Conservation (phyloP, 352 stramenopile species). For the Phytophthora hybrid region DNA sequence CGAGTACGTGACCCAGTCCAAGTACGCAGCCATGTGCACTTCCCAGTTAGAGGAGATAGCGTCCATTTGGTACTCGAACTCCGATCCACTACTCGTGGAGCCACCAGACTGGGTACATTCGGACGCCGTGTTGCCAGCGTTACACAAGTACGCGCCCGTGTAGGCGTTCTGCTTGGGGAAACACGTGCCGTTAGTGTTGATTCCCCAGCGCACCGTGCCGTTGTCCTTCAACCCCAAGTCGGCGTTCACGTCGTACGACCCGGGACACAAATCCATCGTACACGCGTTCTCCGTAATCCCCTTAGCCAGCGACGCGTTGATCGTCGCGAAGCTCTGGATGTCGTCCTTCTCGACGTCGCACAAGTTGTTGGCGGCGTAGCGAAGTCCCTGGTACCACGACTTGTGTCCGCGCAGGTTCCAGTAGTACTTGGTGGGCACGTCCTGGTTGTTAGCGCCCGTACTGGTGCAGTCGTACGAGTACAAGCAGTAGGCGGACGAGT, state of each 20-base stretch:
- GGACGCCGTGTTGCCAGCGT: slow-evolving; percentile 34
- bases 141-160: slow-evolving; percentile 46
- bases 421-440: slow-evolving; percentile 46
- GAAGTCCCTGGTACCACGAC: slow-evolving; percentile 67
- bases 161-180: slow-evolving; percentile 51
- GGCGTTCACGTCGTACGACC: slow-evolving; percentile 63
- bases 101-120: slow-evolving; percentile 27
- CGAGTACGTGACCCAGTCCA: slow-evolving; percentile 61
- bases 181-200: slow-evolving; percentile 48
- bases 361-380: slow-evolving; percentile 65
- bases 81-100: slow-evolving; percentile 11
- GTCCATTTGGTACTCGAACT: slow-evolving; percentile 81
- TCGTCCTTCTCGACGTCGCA: slow-evolving; percentile 34
- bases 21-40: slow-evolving; percentile 71
- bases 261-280: slow-evolving; percentile 38
- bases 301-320: slow-evolving; percentile 38
- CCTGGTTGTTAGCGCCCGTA: slow-evolving; percentile 46
- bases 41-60: slow-evolving; percentile 87
- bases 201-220: slow-evolving; percentile 32
- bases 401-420: slow-evolving; percentile 50
- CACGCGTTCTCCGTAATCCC: slow-evolving; percentile 59
- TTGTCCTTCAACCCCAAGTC: slow-evolving; percentile 42
- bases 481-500: slow-evolving; percentile 38
- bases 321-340: slow-evolving; percentile 46
- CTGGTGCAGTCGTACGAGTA: slow-evolving; percentile 51